Percentiles rank a stretch among this genome's conserved stretches.
These are phyloP conservation scores for Erodium moschatum DNA, from an alignment of 441 rosid species.

Conservation along the genomic window DNA sequence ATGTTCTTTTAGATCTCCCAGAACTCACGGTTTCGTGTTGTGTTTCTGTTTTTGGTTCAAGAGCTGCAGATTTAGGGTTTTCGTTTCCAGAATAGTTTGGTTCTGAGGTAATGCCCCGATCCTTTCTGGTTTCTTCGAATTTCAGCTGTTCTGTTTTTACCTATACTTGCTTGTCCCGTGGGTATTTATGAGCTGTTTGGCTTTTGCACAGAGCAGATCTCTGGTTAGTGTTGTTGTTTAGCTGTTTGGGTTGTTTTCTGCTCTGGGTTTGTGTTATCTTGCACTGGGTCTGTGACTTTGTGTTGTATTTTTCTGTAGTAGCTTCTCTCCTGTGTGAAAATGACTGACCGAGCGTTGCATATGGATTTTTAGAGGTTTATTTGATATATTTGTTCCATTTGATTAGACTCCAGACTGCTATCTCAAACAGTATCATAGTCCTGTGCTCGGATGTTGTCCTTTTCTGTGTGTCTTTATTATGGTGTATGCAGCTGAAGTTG, in stretches of 20 bases:
- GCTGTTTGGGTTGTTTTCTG: no score
- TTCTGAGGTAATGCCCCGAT: slow-evolving; percentile 8
- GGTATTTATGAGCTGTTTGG: background rate
- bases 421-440: background rate
- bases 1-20: background rate
- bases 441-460: slow-evolving; percentile 1
- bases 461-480: background rate
- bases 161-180: no score
- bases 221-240: background rate
- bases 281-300: slow-evolving; percentile 7
- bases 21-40: background rate
- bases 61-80: slow-evolving; percentile 10
- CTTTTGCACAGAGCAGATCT: background rate
- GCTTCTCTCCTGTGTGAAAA: slow-evolving; percentile 8
- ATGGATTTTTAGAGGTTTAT: background rate
- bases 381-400: background rate
- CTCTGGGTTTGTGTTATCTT: background rate
- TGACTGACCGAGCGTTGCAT: background rate
- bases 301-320: slow-evolving; percentile 1
- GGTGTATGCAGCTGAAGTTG: background rate
- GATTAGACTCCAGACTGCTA: background rate
- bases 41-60: slow-evolving; percentile 8
- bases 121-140: slow-evolving; percentile 2
- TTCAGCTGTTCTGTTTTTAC: slow-evolving; percentile 2
- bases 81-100: background rate